phyloP scores from a whole-genome alignment of 1,284 basidiomycete genomes.

The Kalmanozyma brasiliensis region DNA sequence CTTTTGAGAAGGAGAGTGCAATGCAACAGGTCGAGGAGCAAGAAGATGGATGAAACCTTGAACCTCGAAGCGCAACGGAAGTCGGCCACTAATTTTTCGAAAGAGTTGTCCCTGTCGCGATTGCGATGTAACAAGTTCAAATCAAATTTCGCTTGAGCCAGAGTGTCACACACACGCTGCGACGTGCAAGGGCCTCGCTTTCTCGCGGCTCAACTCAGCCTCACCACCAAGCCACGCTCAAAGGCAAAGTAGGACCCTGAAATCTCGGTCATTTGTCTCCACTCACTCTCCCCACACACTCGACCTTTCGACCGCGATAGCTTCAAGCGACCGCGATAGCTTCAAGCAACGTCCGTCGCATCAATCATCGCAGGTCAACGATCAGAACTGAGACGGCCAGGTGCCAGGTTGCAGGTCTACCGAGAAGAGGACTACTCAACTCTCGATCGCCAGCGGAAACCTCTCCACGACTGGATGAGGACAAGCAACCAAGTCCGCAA shows the following conservation, averaged over 20 bases:
- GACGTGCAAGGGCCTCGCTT: background rate
- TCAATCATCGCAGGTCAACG: too few relatives aligned
- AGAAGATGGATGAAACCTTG: background rate
- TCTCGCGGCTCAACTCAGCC: conserved; percentile 5
- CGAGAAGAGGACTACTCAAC: too few relatives aligned
- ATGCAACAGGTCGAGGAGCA: background rate
- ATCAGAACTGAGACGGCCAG: too few relatives aligned
- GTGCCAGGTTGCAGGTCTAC: conserved; percentile 1
- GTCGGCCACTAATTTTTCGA: background rate
- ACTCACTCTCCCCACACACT: background rate
- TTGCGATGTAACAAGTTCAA: conserved; percentile 3
- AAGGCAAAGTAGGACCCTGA: conserved; percentile 1
- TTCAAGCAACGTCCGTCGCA: too few relatives aligned
- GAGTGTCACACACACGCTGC: too few relatives aligned
- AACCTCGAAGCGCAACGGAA: conserved; percentile 16
- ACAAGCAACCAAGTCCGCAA: conserved; percentile 5
- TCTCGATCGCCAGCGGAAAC: background rate
- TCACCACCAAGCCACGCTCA: background rate
- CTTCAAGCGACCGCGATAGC: too few relatives aligned
- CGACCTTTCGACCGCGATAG: too few relatives aligned
- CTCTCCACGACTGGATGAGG: conserved; percentile 3
- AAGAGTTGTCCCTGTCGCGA: background rate
- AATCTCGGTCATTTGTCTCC: background rate
- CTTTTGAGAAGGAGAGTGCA: background rate
- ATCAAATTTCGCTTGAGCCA: conserved; percentile 8